Evolutionary conservation across 179 eudicot genomes (phyloP).

Genomic region (Spergularia azorica): DNA sequence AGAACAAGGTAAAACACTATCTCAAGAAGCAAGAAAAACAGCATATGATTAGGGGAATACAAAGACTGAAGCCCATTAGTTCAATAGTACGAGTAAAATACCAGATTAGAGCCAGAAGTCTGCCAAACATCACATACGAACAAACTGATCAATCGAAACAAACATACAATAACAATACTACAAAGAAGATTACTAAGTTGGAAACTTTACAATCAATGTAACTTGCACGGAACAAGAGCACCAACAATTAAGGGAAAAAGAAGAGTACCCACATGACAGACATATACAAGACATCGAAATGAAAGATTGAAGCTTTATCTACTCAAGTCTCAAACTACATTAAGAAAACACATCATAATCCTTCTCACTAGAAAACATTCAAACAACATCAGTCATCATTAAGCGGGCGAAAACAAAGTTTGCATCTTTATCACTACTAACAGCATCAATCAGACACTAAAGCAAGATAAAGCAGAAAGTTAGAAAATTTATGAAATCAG

Average conservation of each 20-base stretch:
- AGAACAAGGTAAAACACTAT: background rate
- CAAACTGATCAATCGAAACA: background rate
- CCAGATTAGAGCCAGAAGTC: background rate
- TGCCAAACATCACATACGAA: background rate
- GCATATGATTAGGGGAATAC: no score
- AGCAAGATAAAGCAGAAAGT: no score
- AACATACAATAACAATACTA: background rate
- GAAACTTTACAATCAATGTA: background rate
- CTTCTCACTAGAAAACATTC: background rate
- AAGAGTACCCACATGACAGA: no score
- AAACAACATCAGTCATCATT: background rate
- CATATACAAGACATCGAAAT: no score
- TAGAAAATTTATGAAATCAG: no score
- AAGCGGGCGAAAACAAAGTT: background rate
- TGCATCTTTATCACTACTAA: background rate
- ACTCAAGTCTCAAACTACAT: background rate
- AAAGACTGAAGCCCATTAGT: no score
- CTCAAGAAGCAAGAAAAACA: background rate
- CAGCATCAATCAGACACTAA: background rate
- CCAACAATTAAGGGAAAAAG: no score
- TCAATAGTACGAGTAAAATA: background rate
- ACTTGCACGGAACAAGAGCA: no score
- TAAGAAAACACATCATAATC: background rate
- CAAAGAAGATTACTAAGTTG: background rate
- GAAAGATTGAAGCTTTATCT: conserved; percentile 9